phyloP scores from a whole-genome alignment of 805 yeast species.

The Kodamaea hsintzibuensis region DNA sequence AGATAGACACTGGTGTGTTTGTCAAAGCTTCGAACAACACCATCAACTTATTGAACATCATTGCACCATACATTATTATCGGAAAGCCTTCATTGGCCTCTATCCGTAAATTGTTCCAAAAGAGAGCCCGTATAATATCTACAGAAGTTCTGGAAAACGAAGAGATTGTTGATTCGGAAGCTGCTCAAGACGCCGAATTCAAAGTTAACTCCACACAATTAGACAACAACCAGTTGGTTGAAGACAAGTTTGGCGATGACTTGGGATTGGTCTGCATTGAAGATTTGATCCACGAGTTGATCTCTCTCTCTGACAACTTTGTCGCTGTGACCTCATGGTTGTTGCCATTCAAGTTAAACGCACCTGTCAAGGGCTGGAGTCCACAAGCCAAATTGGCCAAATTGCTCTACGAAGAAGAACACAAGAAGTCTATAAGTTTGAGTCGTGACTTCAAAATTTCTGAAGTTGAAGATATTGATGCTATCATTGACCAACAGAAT shows the following conservation, averaged over 20 bases:
- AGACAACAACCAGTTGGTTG: conserved; percentile 75
- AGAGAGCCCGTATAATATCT: conserved; percentile 60
- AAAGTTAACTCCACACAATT: conserved; percentile 37
- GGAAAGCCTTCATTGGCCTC: conserved; percentile 76
- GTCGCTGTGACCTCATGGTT: conserved; percentile 60
- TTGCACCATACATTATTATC: conserved; percentile 70
- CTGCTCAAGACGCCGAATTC: conserved; percentile 16
- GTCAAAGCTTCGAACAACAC: conserved; percentile 61
- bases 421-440: conserved; percentile 52
- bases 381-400: conserved; percentile 70
- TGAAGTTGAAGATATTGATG: conserved; percentile 69
- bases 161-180: conserved; percentile 1
- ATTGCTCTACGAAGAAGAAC: conserved; percentile 54
- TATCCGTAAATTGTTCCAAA: conserved; percentile 71
- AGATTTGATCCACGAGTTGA: conserved; percentile 74
- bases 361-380: conserved; percentile 74
- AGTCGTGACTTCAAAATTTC: conserved; percentile 64
- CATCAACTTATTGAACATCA: conserved; percentile 61
- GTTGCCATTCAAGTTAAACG: conserved; percentile 66
- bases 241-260: conserved; percentile 60
- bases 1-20: conserved; percentile 69
- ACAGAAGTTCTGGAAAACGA: conserved; percentile 23
- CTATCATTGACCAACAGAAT: conserved; percentile 64
- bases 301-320: conserved; percentile 63
- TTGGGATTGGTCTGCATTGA: conserved; percentile 76